Base-by-base conservation (phyloP, 2,329 filamentous ascomycete genomes). In the Exophiala oligosperma region DNA sequence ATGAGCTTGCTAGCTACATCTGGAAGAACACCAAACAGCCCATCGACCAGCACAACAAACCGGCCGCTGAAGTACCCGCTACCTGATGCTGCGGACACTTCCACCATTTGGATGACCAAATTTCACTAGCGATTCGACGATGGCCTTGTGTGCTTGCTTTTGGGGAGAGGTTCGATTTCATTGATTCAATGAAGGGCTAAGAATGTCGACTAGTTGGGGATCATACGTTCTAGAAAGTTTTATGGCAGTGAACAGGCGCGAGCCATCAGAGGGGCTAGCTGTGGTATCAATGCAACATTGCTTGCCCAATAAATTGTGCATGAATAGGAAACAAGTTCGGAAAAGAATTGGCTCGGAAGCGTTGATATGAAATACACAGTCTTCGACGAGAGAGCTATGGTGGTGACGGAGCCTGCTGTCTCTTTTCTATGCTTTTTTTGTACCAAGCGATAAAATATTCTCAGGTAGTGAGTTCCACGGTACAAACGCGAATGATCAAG, bases 1-100 rank as follows among this genome's bases (percentile, higher is more conserved):
- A 67, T 40, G 64, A 66, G 44, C 59, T 67, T 28, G 60, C 59
- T 8, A 52, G 49, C 21, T 64, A 65, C 41, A 64, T 67, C 46
- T 61, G 53, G 41, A 54, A 53, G 28, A 59, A 66, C 26, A 58
- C 56, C 24, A 64, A 66, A 53, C 58, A 64, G 43, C 51, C 64
- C 12, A 61, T 64, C 9, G 59, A 64, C 44, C 56, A 66, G 41
- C 55, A 57, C 46, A 52, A 49, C 26, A 55, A 49, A 28, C 49
- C 61, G 2, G 26, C 29, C 40, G 26, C 29, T 35, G 58, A 61
- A 24, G 49, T 59, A 14, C 43, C 58, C 9, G 55, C 54, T 7
- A 52, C 48, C 48, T 61, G 50, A 49, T 14, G 21, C 11, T 54
- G 40, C 17, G 32, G 32, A 11, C 32, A 11, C 32, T 35, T 35